Conservation (phyloP, 1,284 basidiomycete species). For the Rhodotorula sp. region DNA sequence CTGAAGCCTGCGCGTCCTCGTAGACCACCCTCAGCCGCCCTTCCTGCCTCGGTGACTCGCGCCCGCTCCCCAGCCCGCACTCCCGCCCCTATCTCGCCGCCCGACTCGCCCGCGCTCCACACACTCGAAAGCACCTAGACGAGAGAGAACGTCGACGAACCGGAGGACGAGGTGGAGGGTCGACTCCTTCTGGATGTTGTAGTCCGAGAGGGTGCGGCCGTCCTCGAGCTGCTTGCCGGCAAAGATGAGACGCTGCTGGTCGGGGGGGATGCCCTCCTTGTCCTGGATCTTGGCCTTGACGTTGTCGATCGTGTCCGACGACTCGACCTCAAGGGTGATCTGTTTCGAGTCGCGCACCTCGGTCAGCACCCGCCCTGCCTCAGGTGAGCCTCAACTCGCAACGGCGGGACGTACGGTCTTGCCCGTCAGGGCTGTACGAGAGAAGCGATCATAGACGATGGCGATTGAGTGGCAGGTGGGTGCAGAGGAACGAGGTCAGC, state of each 20-base stretch:
- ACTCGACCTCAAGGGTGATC: slow-evolving; percentile 61
- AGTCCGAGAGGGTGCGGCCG: slow-evolving; percentile 89
- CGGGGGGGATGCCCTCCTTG: slow-evolving; percentile 61
- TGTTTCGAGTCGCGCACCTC: slow-evolving; percentile 25
- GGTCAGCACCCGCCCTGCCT: neutral
- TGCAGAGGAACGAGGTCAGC: slow-evolving; percentile 5
- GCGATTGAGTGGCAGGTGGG: no score
- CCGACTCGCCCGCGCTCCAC: no score
- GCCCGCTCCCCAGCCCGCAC: no score
- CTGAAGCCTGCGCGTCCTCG: neutral
- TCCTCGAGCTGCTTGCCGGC: slow-evolving; percentile 95
- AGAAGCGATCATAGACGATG: neutral
- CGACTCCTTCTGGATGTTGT: slow-evolving; percentile 99
- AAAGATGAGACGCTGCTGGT: slow-evolving; percentile 92
- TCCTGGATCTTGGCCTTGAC: slow-evolving; percentile 54
- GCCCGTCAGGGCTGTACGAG: slow-evolving; percentile 57
- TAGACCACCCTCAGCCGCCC: no score
- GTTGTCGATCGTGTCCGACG: slow-evolving; percentile 63
- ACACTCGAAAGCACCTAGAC: no score
- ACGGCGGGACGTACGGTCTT: slow-evolving; percentile 55
- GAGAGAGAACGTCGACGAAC: slow-evolving; percentile 55
- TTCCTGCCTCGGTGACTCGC: no score
- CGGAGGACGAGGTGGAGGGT: slow-evolving; percentile 96
- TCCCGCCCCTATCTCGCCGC: no score
- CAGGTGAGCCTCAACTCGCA: no score